A percentile compares a stretch with the other conserved stretches of the same genome.
phyloP scores from a whole-genome alignment of 495 filamentous ascomycete genomes.

The Hypomontagnella monticulosa region DNA sequence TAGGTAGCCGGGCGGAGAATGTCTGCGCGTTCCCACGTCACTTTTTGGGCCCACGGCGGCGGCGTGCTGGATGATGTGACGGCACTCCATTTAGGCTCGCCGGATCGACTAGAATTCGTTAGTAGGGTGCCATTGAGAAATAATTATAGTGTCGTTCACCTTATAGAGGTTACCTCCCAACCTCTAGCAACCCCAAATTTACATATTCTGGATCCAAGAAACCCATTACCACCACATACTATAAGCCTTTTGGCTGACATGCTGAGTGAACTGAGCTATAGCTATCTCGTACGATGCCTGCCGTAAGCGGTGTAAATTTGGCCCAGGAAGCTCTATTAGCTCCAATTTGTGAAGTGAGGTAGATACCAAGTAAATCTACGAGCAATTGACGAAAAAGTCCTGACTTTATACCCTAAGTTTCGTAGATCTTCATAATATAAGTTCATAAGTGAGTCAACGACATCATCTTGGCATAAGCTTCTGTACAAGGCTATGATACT shows the following conservation, averaged over 20 bases:
- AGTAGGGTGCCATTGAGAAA: constrained; percentile 13
- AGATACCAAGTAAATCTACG: too few species aligned
- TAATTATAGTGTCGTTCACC: constrained; percentile 49
- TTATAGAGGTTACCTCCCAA: constrained; percentile 90
- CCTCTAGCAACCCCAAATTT: constrained; percentile 81
- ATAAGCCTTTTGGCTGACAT: constrained; percentile 73
- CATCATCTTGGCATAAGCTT: neutral
- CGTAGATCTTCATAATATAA: neutral
- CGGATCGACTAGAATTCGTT: constrained; percentile 73
- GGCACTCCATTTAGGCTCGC: constrained; percentile 82
- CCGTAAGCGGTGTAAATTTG: neutral
- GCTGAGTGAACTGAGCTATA: constrained; percentile 6
- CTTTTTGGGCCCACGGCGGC: constrained; percentile 81
- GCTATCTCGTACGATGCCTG: neutral
- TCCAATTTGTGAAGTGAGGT: too few species aligned
- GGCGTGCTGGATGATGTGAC: constrained; percentile 76
- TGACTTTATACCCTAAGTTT: too few species aligned
- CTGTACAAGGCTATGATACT: too few species aligned
- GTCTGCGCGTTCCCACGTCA: constrained; percentile 88
- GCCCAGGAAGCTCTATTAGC: neutral
- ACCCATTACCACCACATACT: constrained; percentile 95
- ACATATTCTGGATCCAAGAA: constrained; percentile 92
- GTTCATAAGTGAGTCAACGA: neutral
- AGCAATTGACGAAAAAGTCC: too few species aligned
- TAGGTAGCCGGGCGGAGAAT: constrained; percentile 84